Percentiles rank a stretch among this genome's conserved stretches.
Evolutionary conservation across 2,329 filamentous ascomycete species (phyloP).

Genomic region (Neurospora crassa): DNA sequence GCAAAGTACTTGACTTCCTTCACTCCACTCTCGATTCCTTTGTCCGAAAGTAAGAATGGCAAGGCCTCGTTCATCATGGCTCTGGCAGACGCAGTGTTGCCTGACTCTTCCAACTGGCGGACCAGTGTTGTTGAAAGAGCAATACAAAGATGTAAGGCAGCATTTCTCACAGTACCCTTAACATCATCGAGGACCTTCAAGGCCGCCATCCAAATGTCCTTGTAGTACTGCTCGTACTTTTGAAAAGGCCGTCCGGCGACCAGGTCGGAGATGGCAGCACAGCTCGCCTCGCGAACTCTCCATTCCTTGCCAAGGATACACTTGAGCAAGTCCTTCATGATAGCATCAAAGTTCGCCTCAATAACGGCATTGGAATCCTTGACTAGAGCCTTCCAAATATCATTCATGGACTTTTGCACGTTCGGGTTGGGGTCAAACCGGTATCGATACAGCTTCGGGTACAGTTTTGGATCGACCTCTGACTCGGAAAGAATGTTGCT

Average conservation of each 20-base stretch:
- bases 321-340: conserved; percentile 77
- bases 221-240: conserved; percentile 76
- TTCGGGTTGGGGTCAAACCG: conserved; percentile 91
- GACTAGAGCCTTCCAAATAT: conserved; percentile 94
- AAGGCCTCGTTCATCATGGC: conserved; percentile 80
- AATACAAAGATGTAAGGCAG: conserved; percentile 74
- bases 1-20: conserved; percentile 82
- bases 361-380: conserved; percentile 74
- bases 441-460: conserved; percentile 90
- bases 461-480: conserved; percentile 81
- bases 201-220: conserved; percentile 73
- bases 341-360: conserved; percentile 74
- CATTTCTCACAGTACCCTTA: conserved; percentile 76
- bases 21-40: conserved; percentile 80
- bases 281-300: conserved; percentile 87
- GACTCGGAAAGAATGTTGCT: conserved; percentile 88
- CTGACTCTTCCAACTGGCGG: conserved; percentile 72
- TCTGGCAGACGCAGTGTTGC: conserved; percentile 57
- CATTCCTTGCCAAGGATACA: conserved; percentile 87
- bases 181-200: conserved; percentile 95
- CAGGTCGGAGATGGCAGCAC: conserved; percentile 78
- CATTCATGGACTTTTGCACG: conserved; percentile 90
- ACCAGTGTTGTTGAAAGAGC: conserved; percentile 78
- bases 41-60: conserved; percentile 81
- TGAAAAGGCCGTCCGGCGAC: conserved; percentile 68